Percentiles rank a stretch among this genome's conserved stretches.
Conservation (phyloP, 177 flowering plant species). For the Vitis hybrid region DNA sequence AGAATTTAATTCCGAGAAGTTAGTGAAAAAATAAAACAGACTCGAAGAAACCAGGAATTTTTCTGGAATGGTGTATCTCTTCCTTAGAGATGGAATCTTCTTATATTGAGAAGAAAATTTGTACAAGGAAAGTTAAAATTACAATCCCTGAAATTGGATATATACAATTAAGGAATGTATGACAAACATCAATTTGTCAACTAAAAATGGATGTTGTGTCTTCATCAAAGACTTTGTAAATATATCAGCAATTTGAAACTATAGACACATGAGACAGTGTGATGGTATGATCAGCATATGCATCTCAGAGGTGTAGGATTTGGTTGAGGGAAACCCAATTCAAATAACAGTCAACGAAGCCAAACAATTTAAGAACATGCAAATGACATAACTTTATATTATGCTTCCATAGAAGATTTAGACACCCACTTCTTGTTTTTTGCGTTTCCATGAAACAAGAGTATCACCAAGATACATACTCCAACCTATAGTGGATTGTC, state of each 20-base stretch:
- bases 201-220: conserved; percentile 8
- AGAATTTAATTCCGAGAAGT: too few relatives aligned
- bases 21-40: too few relatives aligned
- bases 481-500: neutral
- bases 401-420: conserved; percentile 4
- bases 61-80: too few relatives aligned
- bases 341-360: neutral
- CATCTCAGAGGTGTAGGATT: conserved; percentile 11
- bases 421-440: conserved; percentile 13
- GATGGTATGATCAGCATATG: neutral
- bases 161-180: too few relatives aligned
- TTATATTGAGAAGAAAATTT: too few relatives aligned
- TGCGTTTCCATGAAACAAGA: conserved; percentile 15
- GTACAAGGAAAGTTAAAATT: too few relatives aligned
- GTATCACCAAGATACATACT: conserved; percentile 10
- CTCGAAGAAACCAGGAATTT: too few relatives aligned
- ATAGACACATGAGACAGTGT: conserved; percentile 8
- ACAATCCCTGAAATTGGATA: too few relatives aligned
- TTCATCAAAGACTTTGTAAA: conserved; percentile 9
- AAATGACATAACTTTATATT: conserved; percentile 10
- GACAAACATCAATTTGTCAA: too few relatives aligned
- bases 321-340: conserved; percentile 2
- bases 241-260: neutral
- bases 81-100: too few relatives aligned
- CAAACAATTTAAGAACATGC: conserved; percentile 18